These are phyloP conservation scores for Coprinopsis cinerea DNA, from an alignment of 768 basidiomycete genomes.

Conservation along the genomic window DNA sequence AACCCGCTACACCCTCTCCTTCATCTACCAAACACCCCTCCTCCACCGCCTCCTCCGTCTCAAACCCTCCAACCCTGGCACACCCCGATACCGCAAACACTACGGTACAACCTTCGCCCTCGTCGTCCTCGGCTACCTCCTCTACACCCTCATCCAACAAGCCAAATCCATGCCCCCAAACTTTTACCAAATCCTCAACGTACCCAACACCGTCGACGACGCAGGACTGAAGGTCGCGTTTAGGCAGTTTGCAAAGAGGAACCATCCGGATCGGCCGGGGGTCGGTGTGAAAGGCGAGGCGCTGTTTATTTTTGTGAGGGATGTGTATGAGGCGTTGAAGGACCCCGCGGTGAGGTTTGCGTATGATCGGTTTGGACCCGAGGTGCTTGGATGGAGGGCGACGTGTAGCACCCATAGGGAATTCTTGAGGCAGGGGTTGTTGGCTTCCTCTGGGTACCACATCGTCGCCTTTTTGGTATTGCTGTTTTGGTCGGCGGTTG, in stretches of 20 bases:
- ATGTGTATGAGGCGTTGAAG: conserved; percentile 74
- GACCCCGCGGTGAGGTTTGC: conserved; percentile 76
- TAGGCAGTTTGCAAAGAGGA: conserved; percentile 62
- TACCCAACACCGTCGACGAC: conserved; percentile 59
- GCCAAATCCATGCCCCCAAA: conserved; percentile 57
- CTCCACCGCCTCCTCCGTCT: conserved; percentile 26
- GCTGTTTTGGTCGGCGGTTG: conserved; percentile 57
- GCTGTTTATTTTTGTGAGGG: conserved; percentile 63
- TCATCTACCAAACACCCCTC: conserved; percentile 32
- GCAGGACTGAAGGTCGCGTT: conserved; percentile 65
- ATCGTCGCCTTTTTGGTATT: conserved; percentile 52
- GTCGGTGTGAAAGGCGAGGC: conserved; percentile 52
- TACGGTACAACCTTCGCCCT: conserved; percentile 58
- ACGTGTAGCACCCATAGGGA: conserved; percentile 61
- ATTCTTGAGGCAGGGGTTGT: conserved; percentile 60
- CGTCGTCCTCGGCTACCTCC: conserved; percentile 60
- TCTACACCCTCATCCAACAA: conserved; percentile 58
- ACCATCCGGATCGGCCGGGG: conserved; percentile 73
- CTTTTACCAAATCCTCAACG: conserved; percentile 72
- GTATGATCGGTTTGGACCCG: conserved; percentile 86
- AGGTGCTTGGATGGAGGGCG: conserved; percentile 59
- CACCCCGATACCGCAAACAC: conserved; percentile 45
- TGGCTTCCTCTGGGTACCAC: conserved; percentile 61
- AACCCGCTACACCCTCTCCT: conserved; percentile 44
- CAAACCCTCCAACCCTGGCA: conserved; percentile 34